Evolutionary conservation across 768 basidiomycete species (phyloP), one percentile per base, ranked within the genome.

Genomic region (Dentipellis sp.): DNA sequence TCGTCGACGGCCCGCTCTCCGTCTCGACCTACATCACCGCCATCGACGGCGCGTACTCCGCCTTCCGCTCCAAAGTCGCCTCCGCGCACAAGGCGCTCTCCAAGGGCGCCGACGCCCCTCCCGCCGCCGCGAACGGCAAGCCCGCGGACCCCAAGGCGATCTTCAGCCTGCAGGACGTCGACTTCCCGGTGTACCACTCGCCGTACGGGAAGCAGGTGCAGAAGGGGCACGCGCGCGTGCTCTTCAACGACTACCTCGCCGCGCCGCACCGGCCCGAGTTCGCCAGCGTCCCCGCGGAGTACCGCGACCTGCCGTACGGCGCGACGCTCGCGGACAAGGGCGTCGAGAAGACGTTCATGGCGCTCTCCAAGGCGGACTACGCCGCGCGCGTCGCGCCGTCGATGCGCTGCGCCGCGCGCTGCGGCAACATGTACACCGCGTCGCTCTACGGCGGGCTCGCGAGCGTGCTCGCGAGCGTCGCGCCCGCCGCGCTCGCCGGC

Each of bases 161-260:
- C 35, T 90, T 93, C 74, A 87, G 88, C 8, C 61, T 62, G 35
- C 78, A 91, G 48, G 80, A 84, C 62, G 80, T 97, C 65, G 95
- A 98, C 74, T 98, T 91, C 69, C 79, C 88, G 61, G 83, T 94
- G 64, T 94, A 98, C 84, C 97, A 99, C 78, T 88, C 86, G 57
- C 97, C 97, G 0, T 99, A 97, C 72, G 95, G 97, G 75, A 99
- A 99, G 76, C 90, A 97, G 69, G 94, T 97, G 54, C 89, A 97
- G 71, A 99, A 97, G 75, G 94, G 91, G 46, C 87, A 95, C 69
- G 95, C 91, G 38, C 90, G 97, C 56, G 75, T 98, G 68, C 56
- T 86, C 66, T 94, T 81, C 76, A 90, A 94, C 71, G 97, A 99
- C 75, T 99, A 94, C 78, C 75, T 94, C 64, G 71, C 83, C 59